phyloP scores from a whole-genome alignment of 495 filamentous ascomycete genomes.

The Aspergillus carlsbadensis region DNA sequence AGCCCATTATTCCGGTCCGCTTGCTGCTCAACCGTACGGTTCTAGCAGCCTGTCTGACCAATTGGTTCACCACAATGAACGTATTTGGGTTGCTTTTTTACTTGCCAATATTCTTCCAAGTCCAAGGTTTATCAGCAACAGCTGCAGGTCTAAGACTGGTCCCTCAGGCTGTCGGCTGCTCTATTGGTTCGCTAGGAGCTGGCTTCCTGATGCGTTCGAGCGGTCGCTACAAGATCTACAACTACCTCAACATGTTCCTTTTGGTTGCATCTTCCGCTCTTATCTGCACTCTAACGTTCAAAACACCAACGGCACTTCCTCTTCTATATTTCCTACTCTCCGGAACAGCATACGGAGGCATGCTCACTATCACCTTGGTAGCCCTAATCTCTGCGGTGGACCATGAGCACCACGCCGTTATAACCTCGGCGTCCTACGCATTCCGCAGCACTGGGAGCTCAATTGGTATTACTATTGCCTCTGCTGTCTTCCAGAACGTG shows the following conservation, averaged over 20 bases:
- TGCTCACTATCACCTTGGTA: slow-evolving; percentile 76
- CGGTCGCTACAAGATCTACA: slow-evolving; percentile 67
- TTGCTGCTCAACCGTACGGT: slow-evolving; percentile 74
- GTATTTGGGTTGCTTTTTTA: slow-evolving; percentile 66
- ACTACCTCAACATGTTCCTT: slow-evolving; percentile 50
- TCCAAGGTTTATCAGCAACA: slow-evolving; percentile 68
- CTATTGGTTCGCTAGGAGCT: slow-evolving; percentile 64
- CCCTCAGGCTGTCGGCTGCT: slow-evolving; percentile 63
- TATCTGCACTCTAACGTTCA: slow-evolving; percentile 54
- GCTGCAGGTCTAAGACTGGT: slow-evolving; percentile 70
- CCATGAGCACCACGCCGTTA: slow-evolving; percentile 78
- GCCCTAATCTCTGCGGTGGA: slow-evolving; percentile 79
- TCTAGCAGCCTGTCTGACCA: slow-evolving; percentile 69
- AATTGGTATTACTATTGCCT: slow-evolving; percentile 77
- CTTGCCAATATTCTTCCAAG: slow-evolving; percentile 78
- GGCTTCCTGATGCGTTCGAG: slow-evolving; percentile 78
- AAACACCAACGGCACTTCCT: slow-evolving; percentile 59
- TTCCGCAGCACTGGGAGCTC: slow-evolving; percentile 81
- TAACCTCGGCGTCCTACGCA: slow-evolving; percentile 80
- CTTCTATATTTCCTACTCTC: slow-evolving; percentile 67
- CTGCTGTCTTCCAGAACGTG: slow-evolving; percentile 76
- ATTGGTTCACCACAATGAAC: slow-evolving; percentile 63
- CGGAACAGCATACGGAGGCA: slow-evolving; percentile 72
- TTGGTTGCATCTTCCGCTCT: slow-evolving; percentile 49
- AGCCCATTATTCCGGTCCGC: slow-evolving; percentile 83